phyloP scores from a whole-genome alignment of 352 stramenopile species.

The Phytophthora kernoviae region DNA sequence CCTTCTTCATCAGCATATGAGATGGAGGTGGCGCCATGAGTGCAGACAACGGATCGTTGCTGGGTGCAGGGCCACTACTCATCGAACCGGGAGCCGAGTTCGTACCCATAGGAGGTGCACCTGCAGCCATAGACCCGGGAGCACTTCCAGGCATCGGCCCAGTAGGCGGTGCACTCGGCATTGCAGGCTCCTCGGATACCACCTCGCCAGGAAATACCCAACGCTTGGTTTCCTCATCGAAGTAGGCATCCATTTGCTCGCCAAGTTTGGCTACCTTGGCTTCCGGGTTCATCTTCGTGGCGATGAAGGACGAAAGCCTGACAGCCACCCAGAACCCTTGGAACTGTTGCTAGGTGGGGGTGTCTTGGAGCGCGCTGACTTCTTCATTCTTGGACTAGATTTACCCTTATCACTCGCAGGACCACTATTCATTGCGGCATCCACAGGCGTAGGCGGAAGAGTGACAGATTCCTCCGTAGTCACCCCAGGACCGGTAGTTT shows the following conservation, averaged over 20 bases:
- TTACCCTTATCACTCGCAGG: conserved; percentile 78
- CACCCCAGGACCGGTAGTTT: conserved; percentile 14
- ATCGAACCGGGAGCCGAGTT: conserved; percentile 78
- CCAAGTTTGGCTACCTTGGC: conserved; percentile 82
- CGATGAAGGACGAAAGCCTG: conserved; percentile 71
- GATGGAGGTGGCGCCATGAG: conserved; percentile 82
- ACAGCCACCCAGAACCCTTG: conserved; percentile 65
- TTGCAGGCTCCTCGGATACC: conserved; percentile 57
- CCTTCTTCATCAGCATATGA: conserved; percentile 83
- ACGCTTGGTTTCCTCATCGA: conserved; percentile 81
- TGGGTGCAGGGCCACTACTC: conserved; percentile 34
- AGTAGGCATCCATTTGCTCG: conserved; percentile 83
- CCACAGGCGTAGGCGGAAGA: conserved; percentile 14
- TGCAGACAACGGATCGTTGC: conserved; percentile 71
- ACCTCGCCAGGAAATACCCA: conserved; percentile 89
- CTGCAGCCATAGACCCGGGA: conserved; percentile 37
- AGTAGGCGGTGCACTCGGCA: conserved; percentile 74
- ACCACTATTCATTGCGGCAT: conserved; percentile 33
- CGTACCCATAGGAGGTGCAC: conserved; percentile 44
- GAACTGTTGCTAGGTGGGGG: conserved; percentile 72
- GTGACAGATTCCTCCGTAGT: conserved; percentile 24
- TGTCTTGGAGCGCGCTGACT: conserved; percentile 74
- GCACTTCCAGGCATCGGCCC: conserved; percentile 63
- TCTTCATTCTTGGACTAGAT: conserved; percentile 74
- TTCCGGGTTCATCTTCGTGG: conserved; percentile 83